Percentiles rank a stretch among this genome's conserved stretches.
Evolutionary conservation across 2,329 filamentous ascomycete genomes (phyloP).

Genomic region (Lasiodiplodia sp.): DNA sequence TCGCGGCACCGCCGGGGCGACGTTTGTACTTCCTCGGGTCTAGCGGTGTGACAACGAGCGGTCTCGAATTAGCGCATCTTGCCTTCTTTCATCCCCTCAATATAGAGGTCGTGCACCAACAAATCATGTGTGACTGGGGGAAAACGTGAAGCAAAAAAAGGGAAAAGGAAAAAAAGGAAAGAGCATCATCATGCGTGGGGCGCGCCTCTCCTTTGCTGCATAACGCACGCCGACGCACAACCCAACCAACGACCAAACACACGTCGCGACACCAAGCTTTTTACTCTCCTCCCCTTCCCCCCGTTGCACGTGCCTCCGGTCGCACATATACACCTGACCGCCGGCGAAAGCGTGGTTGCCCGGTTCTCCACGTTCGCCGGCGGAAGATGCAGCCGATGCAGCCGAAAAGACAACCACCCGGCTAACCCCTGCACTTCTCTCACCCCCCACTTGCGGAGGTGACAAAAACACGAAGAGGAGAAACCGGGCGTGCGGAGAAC

Average conservation of each 20-base stretch:
- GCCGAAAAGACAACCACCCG: neutral
- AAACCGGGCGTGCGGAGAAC: neutral
- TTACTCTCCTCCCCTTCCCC: neutral
- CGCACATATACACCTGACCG: neutral
- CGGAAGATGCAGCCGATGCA: neutral
- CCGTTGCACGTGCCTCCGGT: neutral
- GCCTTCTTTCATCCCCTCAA: neutral
- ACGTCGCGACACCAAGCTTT: neutral
- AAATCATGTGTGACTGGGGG: no score
- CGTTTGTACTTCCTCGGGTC: conserved; percentile 30
- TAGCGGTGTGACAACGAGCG: neutral
- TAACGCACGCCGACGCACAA: neutral
- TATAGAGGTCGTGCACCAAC: no score
- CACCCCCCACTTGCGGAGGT: neutral
- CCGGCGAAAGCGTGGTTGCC: neutral
- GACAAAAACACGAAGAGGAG: neutral
- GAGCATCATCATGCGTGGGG: no score
- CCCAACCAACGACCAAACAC: neutral
- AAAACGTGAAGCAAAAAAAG: no score
- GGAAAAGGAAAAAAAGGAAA: no score
- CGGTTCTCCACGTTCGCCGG: neutral
- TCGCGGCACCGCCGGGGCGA: neutral
- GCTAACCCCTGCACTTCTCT: neutral
- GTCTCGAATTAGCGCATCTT: conserved; percentile 4
- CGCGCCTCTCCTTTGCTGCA: no score